Evolutionary conservation across 2,329 filamentous ascomycete genomes (phyloP), one percentile per base, ranked within the genome.

Genomic region (Colletotrichum lupini): DNA sequence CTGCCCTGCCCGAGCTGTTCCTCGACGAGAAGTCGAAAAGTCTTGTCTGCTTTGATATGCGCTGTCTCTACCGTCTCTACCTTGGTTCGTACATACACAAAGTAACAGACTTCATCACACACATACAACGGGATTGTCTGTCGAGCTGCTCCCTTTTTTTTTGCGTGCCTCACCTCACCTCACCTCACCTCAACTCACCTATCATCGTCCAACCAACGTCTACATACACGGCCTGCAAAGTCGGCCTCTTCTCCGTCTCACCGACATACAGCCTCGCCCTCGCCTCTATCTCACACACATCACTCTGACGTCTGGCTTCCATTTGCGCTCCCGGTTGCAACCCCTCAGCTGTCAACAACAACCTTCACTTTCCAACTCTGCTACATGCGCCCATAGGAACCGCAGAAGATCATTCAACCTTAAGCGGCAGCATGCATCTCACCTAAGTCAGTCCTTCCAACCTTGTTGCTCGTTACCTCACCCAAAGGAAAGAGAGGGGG

Each of bases 371-470:
- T 9, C 52, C 52, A 52, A 26, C 37, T 66, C 14, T 26, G 19
- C 32, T 26, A 6, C 28, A 67, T 61, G 56, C n/a, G 42, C 56
- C 24, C 26, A 26, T 52, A 46, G 26, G 60, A 57, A 56, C 56
- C 56, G 5, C 56, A 32, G 24, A 22, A 61, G n/a, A 62, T 14
- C n/a, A 35, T 65, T 46, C 11, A 66, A 56, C 72, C 56, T 67
- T 62, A 24, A 26, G 56, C 63, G 71, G 64, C 71, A 75, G 74
- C 67, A 75, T 75, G 74, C 70, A 74, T 57, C 72, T 61, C 71
- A 67, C 46, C 53, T 66, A 64, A 62, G 72, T 49, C 58, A 55
- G 49, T 59, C 37, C 62, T 58, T 60, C 58, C 42, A 62, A 60
- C 63, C 26, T 62, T 52, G 59, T 24, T 24, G 4, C 19, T 24